phyloP scores from a whole-genome alignment of 495 filamentous ascomycete genomes.

The Penicillium canariense region DNA sequence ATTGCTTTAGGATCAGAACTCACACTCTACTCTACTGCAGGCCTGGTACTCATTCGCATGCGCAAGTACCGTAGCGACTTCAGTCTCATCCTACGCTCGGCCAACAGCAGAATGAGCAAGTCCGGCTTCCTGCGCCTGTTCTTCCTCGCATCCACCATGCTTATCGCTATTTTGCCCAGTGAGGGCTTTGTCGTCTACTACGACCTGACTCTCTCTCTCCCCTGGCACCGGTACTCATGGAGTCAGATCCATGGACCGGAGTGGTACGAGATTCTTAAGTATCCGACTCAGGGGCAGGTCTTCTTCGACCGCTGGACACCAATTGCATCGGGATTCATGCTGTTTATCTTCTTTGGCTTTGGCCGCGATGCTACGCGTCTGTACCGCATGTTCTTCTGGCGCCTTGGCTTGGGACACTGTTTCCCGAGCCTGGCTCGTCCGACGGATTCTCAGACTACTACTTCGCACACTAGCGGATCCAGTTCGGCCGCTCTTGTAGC shows the following conservation, averaged over 20 bases:
- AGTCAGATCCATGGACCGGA: slow-evolving; percentile 49
- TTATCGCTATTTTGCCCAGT: slow-evolving; percentile 64
- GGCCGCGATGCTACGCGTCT: slow-evolving; percentile 71
- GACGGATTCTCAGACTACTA: slow-evolving; percentile 6
- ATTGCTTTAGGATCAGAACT: background rate
- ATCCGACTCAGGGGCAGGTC: slow-evolving; percentile 54
- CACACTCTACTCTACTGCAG: slow-evolving; percentile 31
- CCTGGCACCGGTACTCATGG: slow-evolving; percentile 53
- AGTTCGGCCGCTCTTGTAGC: slow-evolving; percentile 21
- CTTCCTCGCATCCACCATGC: slow-evolving; percentile 63
- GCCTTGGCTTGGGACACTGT: slow-evolving; percentile 29
- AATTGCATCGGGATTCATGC: slow-evolving; percentile 54
- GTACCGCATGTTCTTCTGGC: slow-evolving; percentile 54
- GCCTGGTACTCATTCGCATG: slow-evolving; percentile 65
- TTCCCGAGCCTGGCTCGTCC: slow-evolving; percentile 19
- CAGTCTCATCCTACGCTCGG: slow-evolving; percentile 52
- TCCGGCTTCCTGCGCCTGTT: slow-evolving; percentile 79
- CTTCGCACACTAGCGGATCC: background rate
- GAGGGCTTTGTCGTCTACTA: slow-evolving; percentile 57
- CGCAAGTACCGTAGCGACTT: slow-evolving; percentile 64
- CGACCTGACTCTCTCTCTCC: slow-evolving; percentile 45
- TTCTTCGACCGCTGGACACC: slow-evolving; percentile 68
- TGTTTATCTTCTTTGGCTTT: slow-evolving; percentile 80
- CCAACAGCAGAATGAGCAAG: slow-evolving; percentile 56
- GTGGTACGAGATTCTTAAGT: slow-evolving; percentile 61